Evolutionary conservation across 1,139 yeast species (phyloP), one percentile per base, ranked within the genome.

Genomic region (Suhomyces maxii): DNA sequence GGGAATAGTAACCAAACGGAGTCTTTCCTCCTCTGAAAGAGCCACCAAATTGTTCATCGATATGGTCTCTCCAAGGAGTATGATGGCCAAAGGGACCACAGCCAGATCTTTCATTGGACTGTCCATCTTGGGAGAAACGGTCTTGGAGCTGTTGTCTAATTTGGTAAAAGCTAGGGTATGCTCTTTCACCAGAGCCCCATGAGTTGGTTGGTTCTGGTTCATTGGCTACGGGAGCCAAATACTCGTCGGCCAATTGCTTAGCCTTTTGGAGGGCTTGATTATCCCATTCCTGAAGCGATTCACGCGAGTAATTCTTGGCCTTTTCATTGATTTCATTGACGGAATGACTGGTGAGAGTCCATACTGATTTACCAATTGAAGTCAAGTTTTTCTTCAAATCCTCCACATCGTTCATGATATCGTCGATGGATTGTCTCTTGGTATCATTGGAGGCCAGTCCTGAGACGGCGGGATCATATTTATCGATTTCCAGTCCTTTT

Each of bases 1-100:
- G 78, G 1, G 86, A 76, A 61, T 78, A 76, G 46, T 75, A 63
- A 0, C 87, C 88, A 51, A 61, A 74, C 1, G 77, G 76, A 3
- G 74, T 62, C 28, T 54, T 49, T 4, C 68, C 53, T 7, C 39
- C 40, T 30, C 41, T 39, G 31, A 37, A 40, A 8, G 35, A 26
- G 18, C 45, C 46, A n/a, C 32, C 31, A 14, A 46, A 46, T 2
- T 34, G 34, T 3, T 42, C 42, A 23, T 36, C 23, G 12, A 18
- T 9, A 10, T 18, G 13, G 9, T 12, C 26, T 35, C 26, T 13
- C 37, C 37, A 35, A 8, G 37, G 37, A 28, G 4, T 28, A 28
- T 18, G 23, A 18, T 18, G 23, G 23, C 31, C 31, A 9, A 9
- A 28, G 25, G 18, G 13, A 13, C 40, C 37, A 35, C 39, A 42